Percentiles rank a stretch among this genome's conserved stretches.
phyloP scores from a whole-genome alignment of 2,329 filamentous ascomycete species.

The Venturia asperata region DNA sequence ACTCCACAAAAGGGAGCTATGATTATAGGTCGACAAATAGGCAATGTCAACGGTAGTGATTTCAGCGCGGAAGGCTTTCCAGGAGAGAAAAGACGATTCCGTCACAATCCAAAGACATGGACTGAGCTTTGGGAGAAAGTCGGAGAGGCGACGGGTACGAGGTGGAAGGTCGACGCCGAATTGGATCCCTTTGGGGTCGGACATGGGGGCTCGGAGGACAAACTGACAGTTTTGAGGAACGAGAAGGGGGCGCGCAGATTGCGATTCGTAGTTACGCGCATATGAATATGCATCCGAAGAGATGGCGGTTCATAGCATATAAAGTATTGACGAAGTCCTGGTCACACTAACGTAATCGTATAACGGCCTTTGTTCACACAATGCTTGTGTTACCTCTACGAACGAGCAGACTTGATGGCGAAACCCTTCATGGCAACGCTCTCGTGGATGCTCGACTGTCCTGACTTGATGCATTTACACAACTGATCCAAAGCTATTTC shows the following conservation, averaged over 20 bases:
- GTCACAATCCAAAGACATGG: slow-evolving; percentile 32
- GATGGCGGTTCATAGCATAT: background rate
- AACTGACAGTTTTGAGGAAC: slow-evolving; percentile 4
- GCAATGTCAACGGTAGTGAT: slow-evolving; percentile 27
- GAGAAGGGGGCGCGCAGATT: slow-evolving; percentile 13
- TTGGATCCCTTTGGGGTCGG: slow-evolving; percentile 2
- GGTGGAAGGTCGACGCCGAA: slow-evolving; percentile 15
- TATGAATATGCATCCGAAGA: background rate
- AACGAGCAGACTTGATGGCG: background rate
- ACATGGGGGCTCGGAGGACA: background rate
- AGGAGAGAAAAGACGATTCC: slow-evolving; percentile 25
- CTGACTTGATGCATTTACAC: too few relatives aligned
- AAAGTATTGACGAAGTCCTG: background rate
- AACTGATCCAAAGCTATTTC: too few relatives aligned
- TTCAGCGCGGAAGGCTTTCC: slow-evolving; percentile 20
- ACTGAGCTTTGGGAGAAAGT: slow-evolving; percentile 34
- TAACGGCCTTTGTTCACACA: background rate
- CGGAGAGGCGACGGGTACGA: slow-evolving; percentile 18
- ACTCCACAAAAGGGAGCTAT: slow-evolving; percentile 38
- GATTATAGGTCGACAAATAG: slow-evolving; percentile 48
- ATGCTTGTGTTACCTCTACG: background rate
- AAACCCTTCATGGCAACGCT: too few relatives aligned
- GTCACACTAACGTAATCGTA: background rate
- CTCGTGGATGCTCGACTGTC: too few relatives aligned
- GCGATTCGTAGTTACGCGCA: slow-evolving; percentile 18